Evolutionary conservation across 1,139 yeast species (phyloP).

Genomic region (Candida neerlandica): DNA sequence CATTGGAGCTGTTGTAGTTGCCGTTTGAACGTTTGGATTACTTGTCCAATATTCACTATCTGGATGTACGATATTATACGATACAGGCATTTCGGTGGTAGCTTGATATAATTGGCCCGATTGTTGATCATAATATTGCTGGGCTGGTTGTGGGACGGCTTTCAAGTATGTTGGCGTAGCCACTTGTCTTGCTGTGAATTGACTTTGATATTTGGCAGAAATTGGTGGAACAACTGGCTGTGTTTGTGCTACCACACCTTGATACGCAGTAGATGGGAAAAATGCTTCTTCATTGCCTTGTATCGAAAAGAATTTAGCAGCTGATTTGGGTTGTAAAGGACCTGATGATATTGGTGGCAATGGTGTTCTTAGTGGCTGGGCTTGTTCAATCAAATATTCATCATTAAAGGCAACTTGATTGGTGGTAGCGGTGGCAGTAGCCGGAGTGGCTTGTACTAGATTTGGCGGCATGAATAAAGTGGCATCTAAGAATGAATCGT

Average conservation of each 20-base stretch:
- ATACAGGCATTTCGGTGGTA: conserved; percentile 8
- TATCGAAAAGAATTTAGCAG: conserved; percentile 9
- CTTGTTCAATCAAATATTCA: conserved; percentile 51
- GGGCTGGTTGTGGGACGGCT: conserved; percentile 15
- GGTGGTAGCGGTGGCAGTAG: conserved; percentile 16
- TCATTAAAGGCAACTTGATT: conserved; percentile 43
- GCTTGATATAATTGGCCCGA: conserved; percentile 13
- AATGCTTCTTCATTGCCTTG: conserved; percentile 21
- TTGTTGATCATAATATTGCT: conserved; percentile 16
- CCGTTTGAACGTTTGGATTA: conserved; percentile 7
- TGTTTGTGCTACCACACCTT: conserved; percentile 6
- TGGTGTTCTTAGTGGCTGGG: conserved; percentile 40
- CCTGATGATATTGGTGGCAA: conserved; percentile 21
- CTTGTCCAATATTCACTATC: conserved; percentile 29
- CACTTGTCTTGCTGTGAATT: conserved; percentile 12
- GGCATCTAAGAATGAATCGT: conserved; percentile 33
- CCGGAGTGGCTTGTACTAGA: conserved; percentile 3
- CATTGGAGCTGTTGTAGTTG: conserved; percentile 9
- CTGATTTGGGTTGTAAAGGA: conserved; percentile 19
- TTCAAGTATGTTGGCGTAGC: conserved; percentile 18
- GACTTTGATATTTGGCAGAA: conserved; percentile 24
- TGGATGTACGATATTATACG: conserved; percentile 16
- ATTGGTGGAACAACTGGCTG: conserved; percentile 16
- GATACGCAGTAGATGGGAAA: conserved; percentile 16
- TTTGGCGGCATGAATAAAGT: conserved; percentile 23